Evolutionary conservation across 108 stramenopile species (phyloP), one percentile per base, ranked within the genome.

Genomic region (Cyclostephanos tholiformis): DNA sequence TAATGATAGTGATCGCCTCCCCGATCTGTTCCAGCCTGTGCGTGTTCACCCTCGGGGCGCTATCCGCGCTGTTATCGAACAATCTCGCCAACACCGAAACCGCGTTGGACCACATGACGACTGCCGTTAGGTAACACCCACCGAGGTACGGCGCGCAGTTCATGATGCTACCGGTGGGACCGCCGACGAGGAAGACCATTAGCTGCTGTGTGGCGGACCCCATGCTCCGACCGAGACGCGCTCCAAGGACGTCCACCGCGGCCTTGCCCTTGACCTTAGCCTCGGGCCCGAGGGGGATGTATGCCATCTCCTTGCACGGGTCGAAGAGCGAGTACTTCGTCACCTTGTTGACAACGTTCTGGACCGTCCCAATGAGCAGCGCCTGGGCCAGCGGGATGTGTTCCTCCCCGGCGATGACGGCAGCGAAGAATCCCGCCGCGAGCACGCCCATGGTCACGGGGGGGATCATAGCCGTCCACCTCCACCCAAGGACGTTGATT

Each of bases 241-340:
- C 77, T 88, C 86, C 7, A 81, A 77, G 26, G 0, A 26, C 82
- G 44, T 83, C 82, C 32, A 83, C 71, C 20, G 82, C 77, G 17
- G 82, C 82, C 51, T 83, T 83, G 39, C 82, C 82, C 67, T 83
- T 83, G 8, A 67, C 67, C 59, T 83, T 83, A 0, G 77, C 82
- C 36, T 83, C 82, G 30, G 82, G 75, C 30, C 77, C 82, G 27
- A 83, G 58, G 17, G 82, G 77, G 48, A 83, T 83, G 35, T 79
- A 83, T 4, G 77, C 77, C 77, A 83, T 83, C 46, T 83, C 82
- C 70, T 83, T 83, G 43, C 76, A 83, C 22, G 82, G 82, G 65
- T 83, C 82, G 36, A 83, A 83, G 26, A 83, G 36, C 13, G 76
- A 78, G 39, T 83, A 83, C 73, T 83, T 83, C 16, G 77, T 75